These are phyloP conservation scores for Saccharomycopsis oosterbeekiorum DNA, from an alignment of 805 yeast genomes.

Conservation along the genomic window DNA sequence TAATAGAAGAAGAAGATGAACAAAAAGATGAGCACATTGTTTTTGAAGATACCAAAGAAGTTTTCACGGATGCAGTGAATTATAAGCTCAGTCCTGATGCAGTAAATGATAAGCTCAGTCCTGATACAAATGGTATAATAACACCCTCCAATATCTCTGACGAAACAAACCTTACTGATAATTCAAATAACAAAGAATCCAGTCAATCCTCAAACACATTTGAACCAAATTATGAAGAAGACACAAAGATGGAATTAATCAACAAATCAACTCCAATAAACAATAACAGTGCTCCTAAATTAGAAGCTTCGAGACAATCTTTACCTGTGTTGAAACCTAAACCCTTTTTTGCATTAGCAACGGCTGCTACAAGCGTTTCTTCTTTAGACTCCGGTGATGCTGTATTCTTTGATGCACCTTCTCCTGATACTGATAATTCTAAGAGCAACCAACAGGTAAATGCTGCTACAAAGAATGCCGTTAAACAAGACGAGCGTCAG, in stretches of 20 bases:
- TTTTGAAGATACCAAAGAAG: not conserved
- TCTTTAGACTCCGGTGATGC: not conserved
- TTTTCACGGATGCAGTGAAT: not conserved
- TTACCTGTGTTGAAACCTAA: not conserved
- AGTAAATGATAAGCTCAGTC: not conserved
- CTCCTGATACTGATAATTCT: not conserved
- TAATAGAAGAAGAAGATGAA: not conserved
- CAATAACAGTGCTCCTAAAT: not conserved
- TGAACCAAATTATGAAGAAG: not conserved
- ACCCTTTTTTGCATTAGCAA: not conserved
- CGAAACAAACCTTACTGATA: not conserved
- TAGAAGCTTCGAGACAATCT: not conserved
- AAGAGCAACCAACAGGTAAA: not conserved
- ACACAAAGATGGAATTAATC: not conserved
- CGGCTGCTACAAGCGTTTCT: not conserved
- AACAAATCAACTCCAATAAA: not conserved
- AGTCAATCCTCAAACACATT: not conserved
- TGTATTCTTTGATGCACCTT: not conserved
- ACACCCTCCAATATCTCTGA: not conserved
- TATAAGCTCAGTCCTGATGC: not conserved
- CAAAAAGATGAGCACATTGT: not conserved
- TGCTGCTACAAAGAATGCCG: not conserved
- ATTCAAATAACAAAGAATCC: not conserved
- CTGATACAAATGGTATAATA: not conserved
- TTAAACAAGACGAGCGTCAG: not conserved